phyloP scores from a whole-genome alignment of 1,284 basidiomycete genomes.

The Fistulina hepatica region DNA sequence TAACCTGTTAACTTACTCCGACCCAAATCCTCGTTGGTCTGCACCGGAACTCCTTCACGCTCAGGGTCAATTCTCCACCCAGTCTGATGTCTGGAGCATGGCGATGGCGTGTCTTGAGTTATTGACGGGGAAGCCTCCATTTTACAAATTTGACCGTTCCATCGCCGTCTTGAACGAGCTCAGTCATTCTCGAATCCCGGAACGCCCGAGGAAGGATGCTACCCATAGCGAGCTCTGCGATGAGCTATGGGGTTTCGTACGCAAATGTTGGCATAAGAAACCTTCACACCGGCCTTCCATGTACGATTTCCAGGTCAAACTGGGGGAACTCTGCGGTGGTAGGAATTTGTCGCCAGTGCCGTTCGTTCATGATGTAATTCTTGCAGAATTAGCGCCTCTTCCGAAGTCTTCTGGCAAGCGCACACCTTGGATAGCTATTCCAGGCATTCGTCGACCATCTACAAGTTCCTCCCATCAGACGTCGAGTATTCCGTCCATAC shows the following conservation, averaged over 20 bases:
- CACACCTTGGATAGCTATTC: too few relatives aligned
- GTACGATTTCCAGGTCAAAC: too few relatives aligned
- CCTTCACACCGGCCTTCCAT: too few relatives aligned
- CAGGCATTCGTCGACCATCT: too few relatives aligned
- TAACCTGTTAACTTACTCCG: conserved; percentile 17
- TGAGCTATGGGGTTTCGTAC: conserved; percentile 30
- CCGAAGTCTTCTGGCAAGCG: too few relatives aligned
- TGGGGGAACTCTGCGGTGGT: too few relatives aligned
- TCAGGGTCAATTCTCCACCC: conserved; percentile 22
- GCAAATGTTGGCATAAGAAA: conserved; percentile 28
- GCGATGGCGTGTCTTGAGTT: conserved; percentile 35
- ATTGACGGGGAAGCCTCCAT: conserved; percentile 30
- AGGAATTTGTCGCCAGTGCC: too few relatives aligned
- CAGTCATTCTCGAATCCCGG: conserved; percentile 22
- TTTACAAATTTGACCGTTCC: conserved; percentile 20
- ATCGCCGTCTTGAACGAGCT: conserved; percentile 23
- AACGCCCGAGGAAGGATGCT: conserved; percentile 20
- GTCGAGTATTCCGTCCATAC: too few relatives aligned
- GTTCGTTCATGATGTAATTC: too few relatives aligned
- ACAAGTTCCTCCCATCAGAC: too few relatives aligned
- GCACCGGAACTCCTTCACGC: conserved; percentile 29
- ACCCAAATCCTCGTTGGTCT: conserved; percentile 29
- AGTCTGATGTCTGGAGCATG: conserved; percentile 35
- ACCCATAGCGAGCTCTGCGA: conserved; percentile 23
- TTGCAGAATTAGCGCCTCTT: too few relatives aligned